Percentiles rank a stretch among this genome's conserved stretches.
These are phyloP conservation scores for Serendipita sp. DNA, from an alignment of 768 basidiomycete species.

Conservation along the genomic window DNA sequence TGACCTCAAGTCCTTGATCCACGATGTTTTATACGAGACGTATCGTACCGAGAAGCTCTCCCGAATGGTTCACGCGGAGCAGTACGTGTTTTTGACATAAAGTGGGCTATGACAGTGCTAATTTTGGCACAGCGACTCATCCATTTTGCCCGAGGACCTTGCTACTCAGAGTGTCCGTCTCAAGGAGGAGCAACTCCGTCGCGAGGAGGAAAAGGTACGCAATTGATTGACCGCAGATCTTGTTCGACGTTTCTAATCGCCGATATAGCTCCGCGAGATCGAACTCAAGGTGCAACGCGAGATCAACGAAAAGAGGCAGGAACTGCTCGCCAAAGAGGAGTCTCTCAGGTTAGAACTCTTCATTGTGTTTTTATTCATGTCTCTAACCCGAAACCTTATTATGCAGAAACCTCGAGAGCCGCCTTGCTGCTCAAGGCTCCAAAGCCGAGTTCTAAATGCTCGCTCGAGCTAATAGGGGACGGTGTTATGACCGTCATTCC, in stretches of 20 bases:
- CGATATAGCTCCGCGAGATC: conserved; percentile 72
- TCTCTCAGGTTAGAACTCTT: conserved; percentile 49
- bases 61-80: conserved; percentile 67
- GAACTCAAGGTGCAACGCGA: conserved; percentile 97
- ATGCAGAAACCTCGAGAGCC: conserved; percentile 85
- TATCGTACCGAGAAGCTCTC: conserved; percentile 97
- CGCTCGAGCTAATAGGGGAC: not conserved
- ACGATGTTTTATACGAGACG: conserved; percentile 89
- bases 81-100: conserved; percentile 31
- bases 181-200: conserved; percentile 95
- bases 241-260: conserved; percentile 9
- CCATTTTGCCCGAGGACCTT: conserved; percentile 89
- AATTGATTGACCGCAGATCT: not conserved
- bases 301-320: conserved; percentile 94
- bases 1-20: conserved; percentile 86
- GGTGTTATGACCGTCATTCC: not conserved
- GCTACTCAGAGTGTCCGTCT: conserved; percentile 93
- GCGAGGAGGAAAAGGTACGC: conserved; percentile 85
- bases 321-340: conserved; percentile 91
- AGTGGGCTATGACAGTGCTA: conserved; percentile 17
- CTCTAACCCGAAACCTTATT: not conserved
- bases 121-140: conserved; percentile 47
- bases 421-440: conserved; percentile 77
- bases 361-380: not conserved
- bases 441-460: conserved; percentile 50